These are phyloP conservation scores for Aspergillus aculeatus DNA, from an alignment of 2,329 filamentous ascomycete species.

Conservation along the genomic window DNA sequence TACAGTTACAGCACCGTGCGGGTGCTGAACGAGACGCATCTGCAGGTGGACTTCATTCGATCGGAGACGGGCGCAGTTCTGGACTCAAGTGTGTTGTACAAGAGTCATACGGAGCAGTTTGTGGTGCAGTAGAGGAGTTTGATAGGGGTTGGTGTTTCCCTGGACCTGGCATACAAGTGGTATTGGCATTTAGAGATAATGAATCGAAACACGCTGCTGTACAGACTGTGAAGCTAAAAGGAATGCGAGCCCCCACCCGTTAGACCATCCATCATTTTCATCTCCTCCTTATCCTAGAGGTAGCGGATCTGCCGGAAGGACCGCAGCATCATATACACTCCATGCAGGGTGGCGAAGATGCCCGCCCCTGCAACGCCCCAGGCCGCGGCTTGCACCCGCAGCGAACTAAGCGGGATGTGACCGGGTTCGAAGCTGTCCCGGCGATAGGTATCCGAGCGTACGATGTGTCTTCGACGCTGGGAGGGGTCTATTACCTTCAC, in stretches of 20 bases:
- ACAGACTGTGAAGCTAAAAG: too few species aligned
- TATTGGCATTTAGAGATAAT: too few species aligned
- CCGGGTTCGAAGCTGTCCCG: neutral
- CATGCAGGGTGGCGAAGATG: slow-evolving; percentile 22
- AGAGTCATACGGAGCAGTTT: slow-evolving; percentile 49
- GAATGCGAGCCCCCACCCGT: too few species aligned
- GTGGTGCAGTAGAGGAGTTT: slow-evolving; percentile 47
- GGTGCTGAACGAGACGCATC: slow-evolving; percentile 46
- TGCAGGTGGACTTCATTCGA: slow-evolving; percentile 53
- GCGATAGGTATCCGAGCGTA: slow-evolving; percentile 3
- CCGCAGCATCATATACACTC: slow-evolving; percentile 20
- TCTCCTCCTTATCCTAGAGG: slow-evolving; percentile 7
- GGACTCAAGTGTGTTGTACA: slow-evolving; percentile 51
- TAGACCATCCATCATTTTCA: too few species aligned
- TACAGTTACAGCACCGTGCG: slow-evolving; percentile 54
- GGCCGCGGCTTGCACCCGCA: slow-evolving; percentile 22
- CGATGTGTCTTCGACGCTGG: neutral
- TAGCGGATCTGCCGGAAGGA: slow-evolving; percentile 22
- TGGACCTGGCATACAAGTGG: too few species aligned
- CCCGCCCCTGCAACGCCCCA: slow-evolving; percentile 24
- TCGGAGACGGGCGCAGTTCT: slow-evolving; percentile 51
- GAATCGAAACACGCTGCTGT: too few species aligned
- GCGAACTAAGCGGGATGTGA: slow-evolving; percentile 15
- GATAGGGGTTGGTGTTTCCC: too few species aligned
- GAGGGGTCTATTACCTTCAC: neutral